phyloP scores from a whole-genome alignment of 352 stramenopile species.

The Phytophthora pistaciae region DNA sequence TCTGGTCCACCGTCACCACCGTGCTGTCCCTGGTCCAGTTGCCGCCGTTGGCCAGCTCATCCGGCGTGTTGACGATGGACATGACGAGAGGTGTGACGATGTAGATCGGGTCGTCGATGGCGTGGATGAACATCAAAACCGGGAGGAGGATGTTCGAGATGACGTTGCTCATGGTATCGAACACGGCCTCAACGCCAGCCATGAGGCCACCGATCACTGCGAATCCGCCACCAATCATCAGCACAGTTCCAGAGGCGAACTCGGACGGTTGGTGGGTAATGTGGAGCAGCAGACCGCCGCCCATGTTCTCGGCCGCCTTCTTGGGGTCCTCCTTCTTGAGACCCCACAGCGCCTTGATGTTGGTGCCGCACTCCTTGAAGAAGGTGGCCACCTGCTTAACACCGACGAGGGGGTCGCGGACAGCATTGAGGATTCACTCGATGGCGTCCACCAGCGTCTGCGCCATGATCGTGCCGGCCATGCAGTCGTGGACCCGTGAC shows the following conservation, averaged over 20 bases:
- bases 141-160: constrained; percentile 23
- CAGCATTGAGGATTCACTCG: constrained; percentile 24
- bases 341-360: constrained; percentile 24
- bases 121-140: constrained; percentile 36
- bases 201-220: constrained; percentile 33
- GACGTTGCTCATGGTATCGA: constrained; percentile 24
- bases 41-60: neutral
- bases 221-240: constrained; percentile 24
- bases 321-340: constrained; percentile 33
- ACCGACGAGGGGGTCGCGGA: constrained; percentile 18
- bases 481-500: constrained; percentile 10
- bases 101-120: constrained; percentile 42
- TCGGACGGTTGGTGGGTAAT: constrained; percentile 33
- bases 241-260: constrained; percentile 29
- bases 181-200: constrained; percentile 19
- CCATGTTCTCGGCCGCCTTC: too few relatives aligned
- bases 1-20: constrained; percentile 6
- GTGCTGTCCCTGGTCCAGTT: constrained; percentile 1
- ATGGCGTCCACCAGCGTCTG: constrained; percentile 17
- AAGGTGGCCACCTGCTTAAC: constrained; percentile 13
- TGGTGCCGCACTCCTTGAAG: constrained; percentile 24
- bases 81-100: too few relatives aligned
- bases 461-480: constrained; percentile 13
- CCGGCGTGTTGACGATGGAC: constrained; percentile 24
- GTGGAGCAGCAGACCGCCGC: constrained; percentile 28